Evolutionary conservation across 192 early-diverging fungal genomes (phyloP).

Genomic region (Geranomyces variabilis): DNA sequence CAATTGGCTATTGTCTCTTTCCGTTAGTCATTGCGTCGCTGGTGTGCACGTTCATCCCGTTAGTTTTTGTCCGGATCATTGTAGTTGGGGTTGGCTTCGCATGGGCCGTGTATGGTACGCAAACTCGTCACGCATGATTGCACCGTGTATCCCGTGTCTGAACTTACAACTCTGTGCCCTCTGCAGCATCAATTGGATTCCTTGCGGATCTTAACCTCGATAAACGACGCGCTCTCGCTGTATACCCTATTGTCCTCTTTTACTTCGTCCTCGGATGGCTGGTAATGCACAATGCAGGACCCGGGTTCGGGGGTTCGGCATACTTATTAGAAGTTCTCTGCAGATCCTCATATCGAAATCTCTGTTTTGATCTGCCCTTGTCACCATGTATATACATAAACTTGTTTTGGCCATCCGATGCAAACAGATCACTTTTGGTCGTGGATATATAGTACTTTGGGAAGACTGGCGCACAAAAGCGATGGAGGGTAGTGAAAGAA

Average conservation of each 20-base stretch:
- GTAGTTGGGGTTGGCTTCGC: slow-evolving; percentile 75
- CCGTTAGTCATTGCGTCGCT: slow-evolving; percentile 84
- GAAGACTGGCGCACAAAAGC: too few species aligned
- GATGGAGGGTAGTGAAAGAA: too few species aligned
- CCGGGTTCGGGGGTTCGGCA: neutral
- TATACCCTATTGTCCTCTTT: slow-evolving; percentile 95
- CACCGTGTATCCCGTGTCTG: too few species aligned
- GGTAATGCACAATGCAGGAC: too few species aligned
- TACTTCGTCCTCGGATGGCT: slow-evolving; percentile 96
- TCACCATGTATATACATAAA: neutral
- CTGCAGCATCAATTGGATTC: slow-evolving; percentile 84
- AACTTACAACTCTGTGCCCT: too few species aligned
- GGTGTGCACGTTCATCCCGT: slow-evolving; percentile 63
- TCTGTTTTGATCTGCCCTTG: slow-evolving; percentile 2
- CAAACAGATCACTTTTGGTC: too few species aligned
- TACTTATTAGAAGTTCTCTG: neutral
- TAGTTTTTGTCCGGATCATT: slow-evolving; percentile 72
- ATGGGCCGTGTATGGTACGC: slow-evolving; percentile 83
- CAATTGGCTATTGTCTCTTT: slow-evolving; percentile 96
- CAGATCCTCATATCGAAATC: slow-evolving; percentile 6
- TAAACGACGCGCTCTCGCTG: slow-evolving; percentile 81
- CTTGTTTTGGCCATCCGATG: neutral
- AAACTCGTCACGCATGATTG: neutral
- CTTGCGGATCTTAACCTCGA: slow-evolving; percentile 83
- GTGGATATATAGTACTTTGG: too few species aligned